Base-by-base conservation (phyloP, 306 rosid genomes). In the Vigna mungo region DNA sequence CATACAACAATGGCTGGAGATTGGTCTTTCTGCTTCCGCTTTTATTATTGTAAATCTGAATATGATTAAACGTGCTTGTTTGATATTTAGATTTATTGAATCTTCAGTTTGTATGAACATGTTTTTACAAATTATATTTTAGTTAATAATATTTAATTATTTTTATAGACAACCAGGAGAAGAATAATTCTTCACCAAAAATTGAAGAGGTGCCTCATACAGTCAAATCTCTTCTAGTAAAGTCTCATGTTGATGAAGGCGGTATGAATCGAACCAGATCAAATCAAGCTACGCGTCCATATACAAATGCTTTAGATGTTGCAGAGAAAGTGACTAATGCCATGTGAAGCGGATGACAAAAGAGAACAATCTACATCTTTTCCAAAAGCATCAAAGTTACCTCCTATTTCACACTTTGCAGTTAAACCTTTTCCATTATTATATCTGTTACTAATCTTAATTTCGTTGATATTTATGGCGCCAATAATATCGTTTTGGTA, bases 321-420 rank as follows among this genome's bases (percentile, higher is more conserved):
- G 3, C 30, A 9, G 37, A 65, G 7, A 30, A 72, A 43, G 56
- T 17, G 37, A 37, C 39, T 34, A 68, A 71, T n/a, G 80, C 76
- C 66, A 84, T n/a, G 80, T 88, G 84, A 86, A 82, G 81, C 87
- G 3, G 21, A 21, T 20, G 68, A 6, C 9, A 75, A 77, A 60
- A 78, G 41, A 34, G 11, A 65, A 14, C 81, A 32, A 58, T 81
- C 93, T 18, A 2, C 77, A 2, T 79, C 88, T 59, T 85, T 87
- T 0, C 80, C 74, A 25, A 90, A 86, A 67, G 63, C 78, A 39
- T 71, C 90, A 2, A 89, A 83, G 79, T 61, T 92, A 25, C 90
- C 95, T 75, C 98, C 98, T 9, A 90, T 90, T 71, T 92, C 1
- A 0, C 4, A 13, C 39, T 43, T 6, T 18, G 21, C 62, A 48